A percentile compares a stretch with the other conserved stretches of the same genome.
Evolutionary conservation across 306 rosid species (phyloP).

Genomic region (Lathyrus oleraceus): DNA sequence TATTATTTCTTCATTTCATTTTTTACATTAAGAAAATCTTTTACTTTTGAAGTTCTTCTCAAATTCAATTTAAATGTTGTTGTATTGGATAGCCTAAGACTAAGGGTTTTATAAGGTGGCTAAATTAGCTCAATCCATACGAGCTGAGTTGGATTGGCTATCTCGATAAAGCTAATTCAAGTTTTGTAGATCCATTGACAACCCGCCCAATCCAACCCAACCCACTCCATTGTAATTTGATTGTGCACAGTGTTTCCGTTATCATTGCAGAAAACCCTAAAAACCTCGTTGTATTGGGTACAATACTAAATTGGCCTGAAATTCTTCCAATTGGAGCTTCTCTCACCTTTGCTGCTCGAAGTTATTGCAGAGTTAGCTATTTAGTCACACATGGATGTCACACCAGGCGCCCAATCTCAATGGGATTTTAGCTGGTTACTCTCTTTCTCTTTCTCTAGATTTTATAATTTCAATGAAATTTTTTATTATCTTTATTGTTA

Average conservation of each 20-base stretch:
- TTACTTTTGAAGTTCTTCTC: no score
- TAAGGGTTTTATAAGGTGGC: background rate
- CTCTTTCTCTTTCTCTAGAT: slow-evolving; percentile 13
- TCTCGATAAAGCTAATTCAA: background rate
- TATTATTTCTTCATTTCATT: no score
- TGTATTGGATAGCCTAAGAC: background rate
- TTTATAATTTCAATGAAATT: background rate
- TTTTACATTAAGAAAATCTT: no score
- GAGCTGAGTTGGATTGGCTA: background rate
- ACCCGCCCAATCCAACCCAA: background rate
- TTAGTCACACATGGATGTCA: slow-evolving; percentile 26
- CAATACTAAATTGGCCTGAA: background rate
- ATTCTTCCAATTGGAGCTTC: background rate
- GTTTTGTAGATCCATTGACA: background rate
- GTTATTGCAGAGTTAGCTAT: slow-evolving; percentile 4
- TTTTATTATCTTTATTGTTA: background rate
- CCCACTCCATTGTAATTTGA: background rate
- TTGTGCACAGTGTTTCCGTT: background rate
- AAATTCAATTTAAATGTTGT: background rate
- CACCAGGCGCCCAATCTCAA: slow-evolving; percentile 14
- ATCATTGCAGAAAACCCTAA: background rate
- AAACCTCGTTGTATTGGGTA: background rate
- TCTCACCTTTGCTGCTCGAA: background rate
- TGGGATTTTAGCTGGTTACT: slow-evolving; percentile 34
- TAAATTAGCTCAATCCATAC: background rate